Conservation (phyloP, 805 yeast species). For the Pichia deserticola region DNA sequence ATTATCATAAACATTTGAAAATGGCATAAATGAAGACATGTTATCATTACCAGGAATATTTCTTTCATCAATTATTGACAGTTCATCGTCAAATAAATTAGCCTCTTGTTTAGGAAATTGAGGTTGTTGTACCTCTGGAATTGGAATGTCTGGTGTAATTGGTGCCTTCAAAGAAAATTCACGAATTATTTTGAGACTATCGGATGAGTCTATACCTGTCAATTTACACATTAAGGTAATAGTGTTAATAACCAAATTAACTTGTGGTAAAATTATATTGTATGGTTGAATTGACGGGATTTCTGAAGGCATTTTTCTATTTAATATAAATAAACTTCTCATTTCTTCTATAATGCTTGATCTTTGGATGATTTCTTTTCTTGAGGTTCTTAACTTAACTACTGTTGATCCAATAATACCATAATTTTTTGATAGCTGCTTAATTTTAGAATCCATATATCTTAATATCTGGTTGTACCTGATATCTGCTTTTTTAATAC, state of each 20-base stretch:
- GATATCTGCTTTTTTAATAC: slow-evolving; percentile 6
- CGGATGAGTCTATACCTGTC: not conserved
- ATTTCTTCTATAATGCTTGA: slow-evolving; percentile 2
- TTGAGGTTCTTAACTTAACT: slow-evolving; percentile 1
- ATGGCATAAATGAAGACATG: slow-evolving; percentile 2
- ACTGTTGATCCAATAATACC: slow-evolving; percentile 4
- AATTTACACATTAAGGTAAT: slow-evolving; percentile 8
- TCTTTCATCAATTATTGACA: no score
- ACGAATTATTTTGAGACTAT: slow-evolving; percentile 1
- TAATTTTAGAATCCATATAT: slow-evolving; percentile 4
- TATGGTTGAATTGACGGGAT: not conserved
- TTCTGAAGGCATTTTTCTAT: not conserved
- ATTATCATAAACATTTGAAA: slow-evolving; percentile 5
- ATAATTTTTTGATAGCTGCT: not conserved
- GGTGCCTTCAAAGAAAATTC: slow-evolving; percentile 1
- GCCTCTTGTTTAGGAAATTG: not conserved
- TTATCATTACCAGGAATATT: not conserved
- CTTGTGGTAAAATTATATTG: slow-evolving; percentile 1
- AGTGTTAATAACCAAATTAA: slow-evolving; percentile 6
- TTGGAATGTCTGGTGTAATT: not conserved
- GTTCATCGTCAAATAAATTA: no score
- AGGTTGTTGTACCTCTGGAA: not conserved
- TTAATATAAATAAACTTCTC: not conserved
- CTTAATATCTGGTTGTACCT: slow-evolving; percentile 9
- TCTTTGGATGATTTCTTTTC: slow-evolving; percentile 2